Conservation (phyloP, 352 stramenopile species). For the Globisporangium acanthophoron region DNA sequence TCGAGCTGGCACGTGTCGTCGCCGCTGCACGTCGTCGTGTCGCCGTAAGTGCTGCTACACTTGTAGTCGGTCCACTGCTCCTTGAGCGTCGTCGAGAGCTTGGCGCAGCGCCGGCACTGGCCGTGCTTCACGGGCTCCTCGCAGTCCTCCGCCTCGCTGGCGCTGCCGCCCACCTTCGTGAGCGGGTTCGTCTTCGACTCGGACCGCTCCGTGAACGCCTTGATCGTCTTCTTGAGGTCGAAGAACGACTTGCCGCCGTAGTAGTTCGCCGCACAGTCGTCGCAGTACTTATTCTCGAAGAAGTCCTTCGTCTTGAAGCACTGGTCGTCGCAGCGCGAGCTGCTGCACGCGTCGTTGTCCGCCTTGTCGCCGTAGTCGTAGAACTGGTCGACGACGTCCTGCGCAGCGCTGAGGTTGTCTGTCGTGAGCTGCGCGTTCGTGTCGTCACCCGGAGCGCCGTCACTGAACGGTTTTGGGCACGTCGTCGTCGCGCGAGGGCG, state of each 20-base stretch:
- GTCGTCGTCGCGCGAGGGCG: constrained; percentile 29
- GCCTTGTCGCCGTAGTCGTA: constrained; percentile 35
- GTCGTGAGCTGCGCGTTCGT: constrained; percentile 21
- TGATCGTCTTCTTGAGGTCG: constrained; percentile 14
- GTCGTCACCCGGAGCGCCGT: constrained; percentile 12
- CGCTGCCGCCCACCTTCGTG: not conserved
- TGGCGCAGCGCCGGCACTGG: constrained; percentile 43
- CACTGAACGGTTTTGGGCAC: constrained; percentile 40
- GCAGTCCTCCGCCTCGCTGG: constrained; percentile 20
- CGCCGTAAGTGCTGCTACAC: constrained; percentile 45
- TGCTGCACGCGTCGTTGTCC: constrained; percentile 48
- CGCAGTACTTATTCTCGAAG: constrained; percentile 24
- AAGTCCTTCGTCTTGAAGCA: constrained; percentile 33
- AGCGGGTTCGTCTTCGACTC: constrained; percentile 36
- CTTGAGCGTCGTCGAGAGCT: constrained; percentile 35
- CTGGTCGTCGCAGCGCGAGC: constrained; percentile 43
- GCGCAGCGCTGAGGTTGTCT: constrained; percentile 24
- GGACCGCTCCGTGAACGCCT: constrained; percentile 16
- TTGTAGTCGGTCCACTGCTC: constrained; percentile 68
- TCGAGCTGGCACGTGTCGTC: constrained; percentile 27
- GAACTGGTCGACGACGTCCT: constrained; percentile 21
- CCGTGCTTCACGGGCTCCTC: constrained; percentile 20
- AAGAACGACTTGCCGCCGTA: constrained; percentile 29
- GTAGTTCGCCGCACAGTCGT: constrained; percentile 4
- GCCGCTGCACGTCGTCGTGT: constrained; percentile 26